Conservation (phyloP, 441 rosid genomes). For the Populus hybrid region DNA sequence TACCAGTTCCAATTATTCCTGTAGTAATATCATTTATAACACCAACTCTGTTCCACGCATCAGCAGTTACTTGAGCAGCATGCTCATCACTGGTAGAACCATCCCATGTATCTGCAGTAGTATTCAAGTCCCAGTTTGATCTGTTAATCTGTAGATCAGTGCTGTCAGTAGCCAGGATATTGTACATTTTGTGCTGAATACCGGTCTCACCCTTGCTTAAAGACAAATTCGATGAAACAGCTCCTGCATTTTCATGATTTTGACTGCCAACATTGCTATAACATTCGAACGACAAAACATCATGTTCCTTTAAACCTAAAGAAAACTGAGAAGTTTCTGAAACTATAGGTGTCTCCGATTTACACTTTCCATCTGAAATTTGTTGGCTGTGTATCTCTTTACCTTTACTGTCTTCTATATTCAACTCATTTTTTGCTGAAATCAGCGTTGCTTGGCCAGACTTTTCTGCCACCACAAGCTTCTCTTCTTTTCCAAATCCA, state of each 20-base stretch:
- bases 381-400: conserved; percentile 20
- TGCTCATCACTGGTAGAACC: conserved; percentile 34
- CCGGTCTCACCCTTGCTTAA: conserved; percentile 41
- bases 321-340: conserved; percentile 33
- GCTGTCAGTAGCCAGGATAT: conserved; percentile 21
- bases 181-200: conserved; percentile 23
- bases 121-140: conserved; percentile 86
- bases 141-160: conserved; percentile 36
- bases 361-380: conserved; percentile 26
- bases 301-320: conserved; percentile 28
- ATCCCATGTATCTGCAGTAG: conserved; percentile 85
- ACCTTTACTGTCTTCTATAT: conserved; percentile 26
- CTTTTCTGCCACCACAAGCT: conserved; percentile 22
- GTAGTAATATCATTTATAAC: conserved; percentile 25
- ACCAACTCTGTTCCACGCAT: conserved; percentile 20
- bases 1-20: conserved; percentile 18
- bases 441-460: conserved; percentile 8
- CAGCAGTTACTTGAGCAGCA: conserved; percentile 28
- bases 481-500: conserved; percentile 21
- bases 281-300: conserved; percentile 20
- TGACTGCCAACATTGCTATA: conserved; percentile 26
- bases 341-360: conserved; percentile 16
- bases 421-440: conserved; percentile 31
- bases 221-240: conserved; percentile 49
- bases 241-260: conserved; percentile 29